phyloP scores from a whole-genome alignment of 2,329 filamentous ascomycete genomes.

The Calonectria crousiana region DNA sequence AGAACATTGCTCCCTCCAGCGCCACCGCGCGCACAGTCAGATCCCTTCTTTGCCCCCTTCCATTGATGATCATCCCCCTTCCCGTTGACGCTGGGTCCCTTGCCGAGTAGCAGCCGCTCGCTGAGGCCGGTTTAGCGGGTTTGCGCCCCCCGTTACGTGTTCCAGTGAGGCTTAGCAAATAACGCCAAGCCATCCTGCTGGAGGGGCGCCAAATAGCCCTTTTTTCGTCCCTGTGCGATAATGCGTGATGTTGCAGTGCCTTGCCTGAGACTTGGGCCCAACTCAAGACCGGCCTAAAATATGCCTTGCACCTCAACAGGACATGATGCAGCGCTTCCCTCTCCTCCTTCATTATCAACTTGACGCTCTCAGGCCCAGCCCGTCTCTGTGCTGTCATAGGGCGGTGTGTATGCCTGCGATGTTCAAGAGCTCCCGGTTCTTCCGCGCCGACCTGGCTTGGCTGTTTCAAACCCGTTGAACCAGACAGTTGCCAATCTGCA shows the following conservation, averaged over 20 bases:
- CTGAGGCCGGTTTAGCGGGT: background rate
- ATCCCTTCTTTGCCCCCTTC: background rate
- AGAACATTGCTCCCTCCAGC: background rate
- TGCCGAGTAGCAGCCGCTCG: background rate
- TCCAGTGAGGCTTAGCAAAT: conserved; percentile 40
- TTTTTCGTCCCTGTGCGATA: background rate
- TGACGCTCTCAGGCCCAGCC: background rate
- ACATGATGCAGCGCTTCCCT: background rate
- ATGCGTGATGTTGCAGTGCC: background rate
- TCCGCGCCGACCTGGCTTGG: background rate
- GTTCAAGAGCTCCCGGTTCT: background rate
- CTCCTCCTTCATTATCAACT: too few species aligned
- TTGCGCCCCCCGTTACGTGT: conserved; percentile 26
- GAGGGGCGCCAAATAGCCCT: background rate
- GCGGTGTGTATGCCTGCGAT: background rate
- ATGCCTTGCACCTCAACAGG: background rate
- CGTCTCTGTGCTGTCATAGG: background rate
- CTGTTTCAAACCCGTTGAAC: background rate
- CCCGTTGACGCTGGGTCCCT: background rate
- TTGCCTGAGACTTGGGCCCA: background rate
- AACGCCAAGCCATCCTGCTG: conserved; percentile 12
- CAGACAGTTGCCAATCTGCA: background rate
- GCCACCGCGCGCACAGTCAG: conserved; percentile 18
- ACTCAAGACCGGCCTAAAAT: background rate
- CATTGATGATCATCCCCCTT: background rate